Base-by-base conservation (phyloP, 352 stramenopile genomes). In the Halophytophthora polymorphica region DNA sequence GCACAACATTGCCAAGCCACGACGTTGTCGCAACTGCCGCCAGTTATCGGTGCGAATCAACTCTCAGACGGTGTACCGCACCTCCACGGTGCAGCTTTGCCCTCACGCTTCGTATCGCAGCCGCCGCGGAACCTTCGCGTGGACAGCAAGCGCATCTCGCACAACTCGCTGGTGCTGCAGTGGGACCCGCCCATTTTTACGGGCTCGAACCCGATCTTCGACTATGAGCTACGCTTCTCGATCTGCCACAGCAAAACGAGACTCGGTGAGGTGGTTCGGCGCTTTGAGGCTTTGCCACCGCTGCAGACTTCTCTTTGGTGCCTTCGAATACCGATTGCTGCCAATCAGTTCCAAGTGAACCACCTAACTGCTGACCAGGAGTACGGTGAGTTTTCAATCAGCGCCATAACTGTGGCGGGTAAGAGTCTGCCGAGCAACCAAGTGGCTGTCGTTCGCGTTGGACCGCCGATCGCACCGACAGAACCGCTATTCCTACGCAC, bases 111-210 rank as follows among this genome's bases (percentile, higher is more conserved):
- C 54, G 49, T 85, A 1, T 83, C 77, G 0, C 77, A 91, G 39
- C 73, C 80, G n/a, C 77, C 80, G 12, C 66, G 75, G 1, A 84
- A 86, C 37, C 43, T 91, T 25, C 71, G 68, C 12, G 56, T 84
- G 0, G 62, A 53, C 14, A 40, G 46, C 1, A 65, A 66, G 12
- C 51, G 50, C 7, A 53, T 76, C 35, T 55, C 53, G 0, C 77
- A 89, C 49, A 82, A 71, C 22, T 37, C 61, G 0, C 45, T 91
- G 23, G 49, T 66, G 1, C 50, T 89, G 34, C 22, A 58, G 44
- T 91, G 77, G 77, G 73, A 91, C 22, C 60, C 61, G 13, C 80
- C 80, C 0, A 88, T 88, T 46, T 89, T 91, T 53, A 91, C 77
- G 1, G 77, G 76, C 2, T 86, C 77, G 2, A 68, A 68, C 19